A percentile compares a stretch with the other conserved stretches of the same genome.
Conservation (phyloP, 75 land plant species). For the Selaginella tamariscina region DNA sequence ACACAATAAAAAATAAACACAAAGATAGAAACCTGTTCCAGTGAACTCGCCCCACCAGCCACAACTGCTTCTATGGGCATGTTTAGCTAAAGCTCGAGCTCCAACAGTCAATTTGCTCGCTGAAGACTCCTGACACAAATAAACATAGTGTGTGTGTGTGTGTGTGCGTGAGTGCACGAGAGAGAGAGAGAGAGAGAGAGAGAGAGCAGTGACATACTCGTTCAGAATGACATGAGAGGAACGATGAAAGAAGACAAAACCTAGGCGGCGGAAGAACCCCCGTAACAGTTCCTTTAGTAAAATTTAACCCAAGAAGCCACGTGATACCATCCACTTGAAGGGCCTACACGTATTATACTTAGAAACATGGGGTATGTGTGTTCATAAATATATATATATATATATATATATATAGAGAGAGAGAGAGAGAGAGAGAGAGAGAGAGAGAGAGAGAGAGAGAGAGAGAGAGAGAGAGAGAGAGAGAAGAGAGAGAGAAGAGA, state of each 20-base stretch:
- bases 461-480: no score
- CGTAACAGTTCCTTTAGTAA: conserved; percentile 46
- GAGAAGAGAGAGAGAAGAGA: no score
- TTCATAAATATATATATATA: no score
- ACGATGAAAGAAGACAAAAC: conserved; percentile 54
- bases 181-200: no score
- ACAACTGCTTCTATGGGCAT: conserved; percentile 43
- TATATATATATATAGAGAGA: no score
- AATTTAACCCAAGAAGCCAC: conserved; percentile 42
- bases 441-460: no score
- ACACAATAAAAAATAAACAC: background rate
- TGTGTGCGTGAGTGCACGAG: no score
- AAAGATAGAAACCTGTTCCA: conserved; percentile 39
- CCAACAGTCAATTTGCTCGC: conserved; percentile 51
- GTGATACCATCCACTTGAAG: conserved; percentile 48
- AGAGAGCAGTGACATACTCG: background rate
- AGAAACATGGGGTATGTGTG: no score
- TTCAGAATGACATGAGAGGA: conserved; percentile 5
- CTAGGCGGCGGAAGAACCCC: conserved; percentile 68
- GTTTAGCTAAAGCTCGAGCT: conserved; percentile 90
- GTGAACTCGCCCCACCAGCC: conserved; percentile 58
- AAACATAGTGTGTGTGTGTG: no score
- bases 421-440: no score
- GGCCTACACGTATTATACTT: conserved; percentile 27
- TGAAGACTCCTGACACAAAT: conserved; percentile 33